A percentile compares a stretch with the other conserved stretches of the same genome.
These are phyloP conservation scores for Talaromyces rugulosus DNA, from an alignment of 2,329 filamentous ascomycete genomes.

Conservation along the genomic window DNA sequence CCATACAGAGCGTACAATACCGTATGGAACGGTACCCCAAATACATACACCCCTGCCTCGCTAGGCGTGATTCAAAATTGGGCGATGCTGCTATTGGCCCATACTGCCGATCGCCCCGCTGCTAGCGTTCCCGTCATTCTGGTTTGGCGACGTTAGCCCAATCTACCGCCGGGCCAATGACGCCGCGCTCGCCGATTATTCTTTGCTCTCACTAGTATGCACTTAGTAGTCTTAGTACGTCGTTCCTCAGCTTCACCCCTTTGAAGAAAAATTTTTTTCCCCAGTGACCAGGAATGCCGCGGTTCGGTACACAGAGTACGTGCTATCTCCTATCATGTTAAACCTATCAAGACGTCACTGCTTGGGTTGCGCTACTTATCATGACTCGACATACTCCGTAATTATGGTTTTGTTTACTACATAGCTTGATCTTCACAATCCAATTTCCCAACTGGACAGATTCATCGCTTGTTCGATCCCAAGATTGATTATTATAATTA, in stretches of 20 bases:
- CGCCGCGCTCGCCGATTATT: neutral
- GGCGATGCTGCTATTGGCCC: neutral
- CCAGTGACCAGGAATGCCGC: neutral
- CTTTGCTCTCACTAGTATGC: neutral
- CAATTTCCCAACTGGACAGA: neutral
- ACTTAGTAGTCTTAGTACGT: neutral
- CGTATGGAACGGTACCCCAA: neutral
- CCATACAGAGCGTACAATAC: neutral
- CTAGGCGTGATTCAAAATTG: neutral
- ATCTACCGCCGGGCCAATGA: neutral
- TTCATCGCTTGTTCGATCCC: neutral
- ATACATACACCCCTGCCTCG: neutral
- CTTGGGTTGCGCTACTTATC: too few species aligned
- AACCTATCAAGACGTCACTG: neutral
- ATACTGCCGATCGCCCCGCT: neutral
- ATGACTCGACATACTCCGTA: neutral
- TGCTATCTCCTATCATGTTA: neutral
- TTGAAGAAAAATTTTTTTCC: neutral
- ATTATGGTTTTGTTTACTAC: neutral
- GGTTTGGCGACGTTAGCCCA: constrained; percentile 1
- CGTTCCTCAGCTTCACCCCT: neutral
- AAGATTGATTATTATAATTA: neutral
- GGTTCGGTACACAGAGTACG: neutral
- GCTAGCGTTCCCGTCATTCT: constrained; percentile 2
- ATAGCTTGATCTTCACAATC: neutral